These are phyloP conservation scores for Botrytis tulipae DNA, from an alignment of 2,329 filamentous ascomycete genomes.

Conservation along the genomic window DNA sequence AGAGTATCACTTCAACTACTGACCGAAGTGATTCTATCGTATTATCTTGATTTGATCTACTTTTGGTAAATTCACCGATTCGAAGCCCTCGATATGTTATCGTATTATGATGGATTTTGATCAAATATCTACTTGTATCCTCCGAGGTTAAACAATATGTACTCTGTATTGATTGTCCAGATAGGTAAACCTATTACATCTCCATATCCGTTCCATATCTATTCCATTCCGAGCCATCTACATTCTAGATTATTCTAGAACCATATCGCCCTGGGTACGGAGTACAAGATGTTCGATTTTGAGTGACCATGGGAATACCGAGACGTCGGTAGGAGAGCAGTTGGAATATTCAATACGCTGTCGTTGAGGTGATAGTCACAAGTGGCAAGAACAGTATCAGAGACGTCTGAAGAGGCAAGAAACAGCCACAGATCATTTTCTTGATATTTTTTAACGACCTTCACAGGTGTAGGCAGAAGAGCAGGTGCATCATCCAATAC, in stretches of 20 bases:
- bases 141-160: not conserved
- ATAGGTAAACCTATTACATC: not conserved
- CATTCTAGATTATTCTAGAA: conserved; percentile 7
- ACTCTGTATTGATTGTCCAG: not conserved
- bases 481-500: not conserved
- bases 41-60: not conserved
- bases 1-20: not conserved
- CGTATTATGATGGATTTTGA: not conserved
- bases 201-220: not conserved
- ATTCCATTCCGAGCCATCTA: not conserved
- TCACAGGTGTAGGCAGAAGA: not conserved
- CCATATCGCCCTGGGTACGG: not conserved
- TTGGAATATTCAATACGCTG: not conserved
- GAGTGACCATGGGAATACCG: not conserved
- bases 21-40: not conserved
- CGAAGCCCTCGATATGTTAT: not conserved
- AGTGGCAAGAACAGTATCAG: not conserved
- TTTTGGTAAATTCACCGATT: not conserved
- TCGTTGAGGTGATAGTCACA: not conserved
- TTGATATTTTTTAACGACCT: not conserved
- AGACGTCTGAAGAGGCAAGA: not conserved
- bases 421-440: not conserved
- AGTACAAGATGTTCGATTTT: not conserved
- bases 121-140: not conserved
- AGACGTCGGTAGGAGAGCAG: not conserved